These are phyloP conservation scores for Pugionium dolabratum DNA, from an alignment of 345 rosid species.

Conservation along the genomic window DNA sequence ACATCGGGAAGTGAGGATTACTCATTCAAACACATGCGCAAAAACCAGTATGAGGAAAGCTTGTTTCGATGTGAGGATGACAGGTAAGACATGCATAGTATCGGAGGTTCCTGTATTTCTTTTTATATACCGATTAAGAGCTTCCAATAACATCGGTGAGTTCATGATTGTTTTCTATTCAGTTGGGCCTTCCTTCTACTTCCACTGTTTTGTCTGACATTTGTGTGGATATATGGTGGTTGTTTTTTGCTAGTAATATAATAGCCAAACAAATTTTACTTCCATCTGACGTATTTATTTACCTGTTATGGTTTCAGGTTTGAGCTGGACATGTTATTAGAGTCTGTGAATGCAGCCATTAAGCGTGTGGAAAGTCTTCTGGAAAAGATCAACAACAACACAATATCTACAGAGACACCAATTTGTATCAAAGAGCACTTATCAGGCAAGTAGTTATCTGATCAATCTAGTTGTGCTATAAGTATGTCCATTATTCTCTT, in stretches of 20 bases:
- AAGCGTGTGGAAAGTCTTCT: slow-evolving; percentile 79
- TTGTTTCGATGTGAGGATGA: slow-evolving; percentile 98
- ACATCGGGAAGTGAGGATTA: slow-evolving; percentile 99
- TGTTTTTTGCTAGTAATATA: background rate
- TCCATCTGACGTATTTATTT: slow-evolving; percentile 25
- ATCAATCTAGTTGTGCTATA: slow-evolving; percentile 21
- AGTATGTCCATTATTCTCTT: slow-evolving; percentile 6
- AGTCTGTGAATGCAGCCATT: slow-evolving; percentile 77
- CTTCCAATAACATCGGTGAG: slow-evolving; percentile 1
- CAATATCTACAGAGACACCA: slow-evolving; percentile 61
- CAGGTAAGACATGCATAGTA: slow-evolving; percentile 53
- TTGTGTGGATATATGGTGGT: slow-evolving; percentile 1
- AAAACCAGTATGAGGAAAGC: slow-evolving; percentile 99
- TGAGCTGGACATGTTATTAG: slow-evolving; percentile 97
- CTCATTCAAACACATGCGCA: slow-evolving; percentile 98
- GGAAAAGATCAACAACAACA: slow-evolving; percentile 72
- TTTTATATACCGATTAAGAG: slow-evolving; percentile 8
- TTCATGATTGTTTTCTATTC: slow-evolving; percentile 12
- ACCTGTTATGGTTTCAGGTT: slow-evolving; percentile 58
- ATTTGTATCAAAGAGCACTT: slow-evolving; percentile 74
- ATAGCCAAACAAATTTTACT: background rate
- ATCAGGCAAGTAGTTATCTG: slow-evolving; percentile 55
- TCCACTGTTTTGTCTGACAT: background rate
- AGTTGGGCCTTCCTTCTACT: slow-evolving; percentile 9
- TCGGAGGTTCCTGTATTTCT: slow-evolving; percentile 16